A percentile compares a stretch with the other conserved stretches of the same genome.
Conservation (phyloP, 169 alveolate species). For the Plasmodium inui region DNA sequence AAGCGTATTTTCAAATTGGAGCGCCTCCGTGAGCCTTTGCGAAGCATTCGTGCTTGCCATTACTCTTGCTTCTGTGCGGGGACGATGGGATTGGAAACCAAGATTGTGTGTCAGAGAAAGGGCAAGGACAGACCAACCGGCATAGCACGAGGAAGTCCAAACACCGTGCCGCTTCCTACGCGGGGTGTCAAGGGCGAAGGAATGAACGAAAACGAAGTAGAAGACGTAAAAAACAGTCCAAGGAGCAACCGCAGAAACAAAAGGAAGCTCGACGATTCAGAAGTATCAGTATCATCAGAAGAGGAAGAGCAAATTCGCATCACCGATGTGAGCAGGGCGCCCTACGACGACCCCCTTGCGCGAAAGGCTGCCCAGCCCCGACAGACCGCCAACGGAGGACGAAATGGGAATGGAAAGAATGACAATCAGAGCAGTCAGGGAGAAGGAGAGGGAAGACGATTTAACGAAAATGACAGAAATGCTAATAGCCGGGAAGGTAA, state of each 20-base stretch:
- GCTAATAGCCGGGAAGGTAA: background rate
- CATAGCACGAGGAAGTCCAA: background rate
- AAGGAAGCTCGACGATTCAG: background rate
- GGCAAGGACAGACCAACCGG: background rate
- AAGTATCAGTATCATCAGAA: background rate
- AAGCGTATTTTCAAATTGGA: conserved; percentile 17
- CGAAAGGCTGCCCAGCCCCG: background rate
- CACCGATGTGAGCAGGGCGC: background rate
- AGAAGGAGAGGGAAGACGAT: background rate
- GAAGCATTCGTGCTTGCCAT: background rate
- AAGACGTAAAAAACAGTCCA: background rate
- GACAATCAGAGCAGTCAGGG: background rate
- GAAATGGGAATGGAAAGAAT: background rate
- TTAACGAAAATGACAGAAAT: background rate
- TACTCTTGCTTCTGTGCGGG: background rate
- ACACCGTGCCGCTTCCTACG: background rate
- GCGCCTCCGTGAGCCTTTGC: background rate
- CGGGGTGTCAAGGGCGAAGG: background rate
- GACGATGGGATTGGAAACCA: background rate
- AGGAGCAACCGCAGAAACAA: background rate
- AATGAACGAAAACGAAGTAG: background rate
- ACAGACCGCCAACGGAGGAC: background rate
- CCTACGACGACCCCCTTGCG: background rate
- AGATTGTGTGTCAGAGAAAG: background rate
- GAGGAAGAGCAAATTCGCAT: background rate